Base-by-base conservation (phyloP, 1,284 basidiomycete species). In the Porodaedalea pini region DNA sequence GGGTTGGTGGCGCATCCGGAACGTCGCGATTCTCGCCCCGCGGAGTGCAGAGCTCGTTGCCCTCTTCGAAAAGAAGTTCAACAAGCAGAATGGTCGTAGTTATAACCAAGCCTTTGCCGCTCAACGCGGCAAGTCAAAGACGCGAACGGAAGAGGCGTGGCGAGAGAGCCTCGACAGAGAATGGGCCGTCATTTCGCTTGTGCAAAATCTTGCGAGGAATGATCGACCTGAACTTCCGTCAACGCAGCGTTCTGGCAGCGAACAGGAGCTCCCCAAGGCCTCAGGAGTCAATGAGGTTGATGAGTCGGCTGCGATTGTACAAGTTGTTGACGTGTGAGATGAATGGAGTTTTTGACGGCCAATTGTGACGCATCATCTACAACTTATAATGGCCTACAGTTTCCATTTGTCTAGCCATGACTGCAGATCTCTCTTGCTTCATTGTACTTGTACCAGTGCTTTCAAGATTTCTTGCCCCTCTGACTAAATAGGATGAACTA, bases 141-240 rank as follows among this genome's bases (percentile, higher is more conserved):
- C 31, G 44, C 44, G 57, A 25, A 21, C 52, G 4, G 53, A 51
- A 19, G 51, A 44, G 36, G 57, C 57, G 2, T 59, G 57, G 57
- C 31, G 23, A 2, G 47, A 50, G 11, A 39, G 52, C 10, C 31
- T 59, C 17, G 44, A 10, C 17, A 54, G 40, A 13, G 29, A 50
- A 25, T 59, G 57, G 57, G 57, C 57, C 2, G 21, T 55, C 11
- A 39, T 59, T 11, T 29, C 45, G 7, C 41, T 59, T 13, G 53
- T 51, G 41, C 40, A 34, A 23, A 55, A 58, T 29, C 21, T 41
- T n/a, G 25, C 45, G 29, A 36, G 53, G n/a, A 59, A 43, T 40
- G 57, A 59, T 27, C 23, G 13, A 5, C 52, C 52, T 3, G 39
- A 47, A 31, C 29, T 25, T 11, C 5, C 23, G 4, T 4, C 25